Conservation (phyloP, 179 eudicot genomes). For the Silene coronaria region DNA sequence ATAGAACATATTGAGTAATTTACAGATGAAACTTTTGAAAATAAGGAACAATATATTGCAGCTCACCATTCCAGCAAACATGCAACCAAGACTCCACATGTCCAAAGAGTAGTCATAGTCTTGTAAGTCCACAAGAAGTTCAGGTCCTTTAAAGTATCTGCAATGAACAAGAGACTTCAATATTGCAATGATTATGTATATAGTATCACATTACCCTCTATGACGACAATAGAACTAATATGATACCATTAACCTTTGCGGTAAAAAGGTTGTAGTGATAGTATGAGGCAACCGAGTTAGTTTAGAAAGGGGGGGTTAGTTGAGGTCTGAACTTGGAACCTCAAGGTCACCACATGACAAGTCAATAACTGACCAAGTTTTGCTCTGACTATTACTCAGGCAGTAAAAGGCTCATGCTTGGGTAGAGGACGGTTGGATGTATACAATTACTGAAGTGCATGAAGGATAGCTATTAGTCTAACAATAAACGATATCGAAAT, state of each 20-base stretch:
- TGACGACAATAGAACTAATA: neutral
- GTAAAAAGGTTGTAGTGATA: neutral
- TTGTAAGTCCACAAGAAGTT: conserved; percentile 64
- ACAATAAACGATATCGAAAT: neutral
- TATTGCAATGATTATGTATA: neutral
- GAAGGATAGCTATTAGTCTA: neutral
- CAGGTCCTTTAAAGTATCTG: conserved; percentile 64
- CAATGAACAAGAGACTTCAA: neutral
- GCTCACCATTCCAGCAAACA: conserved; percentile 72
- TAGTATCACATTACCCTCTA: neutral
- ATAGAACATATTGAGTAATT: conserved; percentile 7
- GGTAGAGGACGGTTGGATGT: neutral
- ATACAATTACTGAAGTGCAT: neutral
- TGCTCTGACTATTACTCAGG: neutral
- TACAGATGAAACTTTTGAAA: neutral
- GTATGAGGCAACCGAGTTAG: too few relatives aligned
- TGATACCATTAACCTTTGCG: neutral
- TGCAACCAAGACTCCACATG: conserved; percentile 72
- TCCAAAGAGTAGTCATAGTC: conserved; percentile 66
- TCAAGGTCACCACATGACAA: conserved; percentile 3
- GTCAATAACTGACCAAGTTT: neutral
- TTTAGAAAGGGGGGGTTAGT: neutral
- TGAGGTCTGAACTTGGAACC: neutral
- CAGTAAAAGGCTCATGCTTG: neutral
- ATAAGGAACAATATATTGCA: conserved; percentile 5